Conservation (phyloP, 306 rosid species). For the Nissolia schottii region DNA sequence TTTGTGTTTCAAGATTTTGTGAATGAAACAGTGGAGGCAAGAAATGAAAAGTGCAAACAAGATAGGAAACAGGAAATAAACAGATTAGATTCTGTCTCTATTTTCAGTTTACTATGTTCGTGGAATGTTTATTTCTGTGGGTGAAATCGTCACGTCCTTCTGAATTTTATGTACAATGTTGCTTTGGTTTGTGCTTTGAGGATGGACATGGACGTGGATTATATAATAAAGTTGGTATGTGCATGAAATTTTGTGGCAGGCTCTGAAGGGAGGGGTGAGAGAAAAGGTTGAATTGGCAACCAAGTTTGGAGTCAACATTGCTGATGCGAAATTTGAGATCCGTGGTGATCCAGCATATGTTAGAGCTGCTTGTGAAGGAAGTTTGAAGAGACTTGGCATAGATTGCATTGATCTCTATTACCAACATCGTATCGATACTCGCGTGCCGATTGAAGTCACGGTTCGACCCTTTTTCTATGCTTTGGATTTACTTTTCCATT, state of each 20-base stretch:
- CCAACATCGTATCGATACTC: conserved; percentile 61
- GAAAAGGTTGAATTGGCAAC: conserved; percentile 56
- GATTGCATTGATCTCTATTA: conserved; percentile 73
- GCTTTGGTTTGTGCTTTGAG: background rate
- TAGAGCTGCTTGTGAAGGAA: conserved; percentile 62
- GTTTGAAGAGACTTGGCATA: conserved; percentile 58
- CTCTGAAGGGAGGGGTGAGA: conserved; percentile 35
- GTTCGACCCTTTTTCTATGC: conserved; percentile 15
- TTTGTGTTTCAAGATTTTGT: too few species aligned
- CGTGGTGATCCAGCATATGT: conserved; percentile 63
- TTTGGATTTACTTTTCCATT: background rate
- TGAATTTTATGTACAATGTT: background rate
- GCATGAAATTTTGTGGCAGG: conserved; percentile 4
- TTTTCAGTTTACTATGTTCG: background rate
- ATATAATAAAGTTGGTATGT: background rate
- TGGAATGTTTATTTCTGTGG: background rate
- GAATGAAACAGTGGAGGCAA: too few species aligned
- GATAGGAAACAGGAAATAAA: too few species aligned
- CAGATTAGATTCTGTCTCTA: too few species aligned
- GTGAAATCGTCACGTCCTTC: background rate
- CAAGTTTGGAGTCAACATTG: conserved; percentile 34
- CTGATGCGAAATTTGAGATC: conserved; percentile 25
- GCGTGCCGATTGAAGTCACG: conserved; percentile 73
- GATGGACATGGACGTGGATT: background rate
- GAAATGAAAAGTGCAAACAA: too few species aligned